Conservation (phyloP, 169 alveolate genomes). For the Pseudocohnilembus persalinus region DNA sequence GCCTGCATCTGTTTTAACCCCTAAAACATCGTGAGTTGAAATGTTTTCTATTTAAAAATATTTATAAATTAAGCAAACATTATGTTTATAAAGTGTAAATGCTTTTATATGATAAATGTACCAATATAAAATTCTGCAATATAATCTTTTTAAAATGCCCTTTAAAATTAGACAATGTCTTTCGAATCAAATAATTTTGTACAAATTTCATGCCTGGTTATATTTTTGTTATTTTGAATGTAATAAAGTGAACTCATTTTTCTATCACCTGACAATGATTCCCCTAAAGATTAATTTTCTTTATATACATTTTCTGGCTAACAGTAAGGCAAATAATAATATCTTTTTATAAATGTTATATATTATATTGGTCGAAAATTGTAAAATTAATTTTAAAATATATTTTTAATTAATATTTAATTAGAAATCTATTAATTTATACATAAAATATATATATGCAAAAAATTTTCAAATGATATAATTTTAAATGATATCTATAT, state of each 20-base stretch:
- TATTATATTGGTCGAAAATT: neutral
- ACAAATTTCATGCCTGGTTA: conserved; percentile 1
- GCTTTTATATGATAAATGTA: neutral
- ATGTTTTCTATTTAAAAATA: conserved; percentile 4
- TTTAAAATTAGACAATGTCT: conserved; percentile 15
- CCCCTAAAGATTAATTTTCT: conserved; percentile 12
- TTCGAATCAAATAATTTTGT: neutral
- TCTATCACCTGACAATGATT: conserved; percentile 38
- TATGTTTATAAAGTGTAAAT: neutral
- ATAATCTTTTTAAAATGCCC: conserved; percentile 28
- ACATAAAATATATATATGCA: no score
- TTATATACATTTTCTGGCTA: conserved; percentile 7
- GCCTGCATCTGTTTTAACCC: neutral
- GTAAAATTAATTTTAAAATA: neutral
- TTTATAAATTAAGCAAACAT: neutral
- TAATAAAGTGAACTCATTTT: conserved; percentile 16
- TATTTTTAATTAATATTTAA: neutral
- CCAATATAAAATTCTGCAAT: conserved; percentile 34
- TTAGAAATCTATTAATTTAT: no score
- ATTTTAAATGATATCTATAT: no score
- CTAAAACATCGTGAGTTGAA: conserved; percentile 11
- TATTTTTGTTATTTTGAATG: neutral
- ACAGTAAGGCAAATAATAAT: conserved; percentile 27
- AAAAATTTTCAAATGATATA: no score
- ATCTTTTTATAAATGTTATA: conserved; percentile 4